phyloP scores from a whole-genome alignment of 164 flowering plant genomes.

The Echeveria elegans region DNA sequence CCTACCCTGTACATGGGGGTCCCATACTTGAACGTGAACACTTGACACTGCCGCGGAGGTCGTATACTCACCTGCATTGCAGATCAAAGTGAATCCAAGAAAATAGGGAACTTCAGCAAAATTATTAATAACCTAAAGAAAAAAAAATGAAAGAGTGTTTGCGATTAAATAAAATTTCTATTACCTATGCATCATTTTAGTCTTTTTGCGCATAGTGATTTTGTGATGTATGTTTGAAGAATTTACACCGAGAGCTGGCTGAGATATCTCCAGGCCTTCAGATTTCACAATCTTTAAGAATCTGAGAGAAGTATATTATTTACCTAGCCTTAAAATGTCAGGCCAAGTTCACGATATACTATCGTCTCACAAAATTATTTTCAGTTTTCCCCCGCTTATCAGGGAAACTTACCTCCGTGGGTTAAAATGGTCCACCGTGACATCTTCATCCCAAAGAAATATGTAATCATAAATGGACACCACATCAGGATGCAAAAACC shows the following conservation, averaged over 20 bases:
- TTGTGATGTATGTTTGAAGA: constrained; percentile 84
- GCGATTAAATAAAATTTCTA: background rate
- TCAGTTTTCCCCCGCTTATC: background rate
- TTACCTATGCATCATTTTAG: constrained; percentile 62
- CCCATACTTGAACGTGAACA: constrained; percentile 64
- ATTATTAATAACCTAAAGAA: background rate
- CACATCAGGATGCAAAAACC: constrained; percentile 87
- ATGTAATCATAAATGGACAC: constrained; percentile 76
- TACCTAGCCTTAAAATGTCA: background rate
- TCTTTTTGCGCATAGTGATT: constrained; percentile 66
- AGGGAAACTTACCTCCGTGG: constrained; percentile 61
- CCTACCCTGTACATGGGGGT: constrained; percentile 94
- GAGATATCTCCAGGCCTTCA: constrained; percentile 83
- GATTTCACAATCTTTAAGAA: constrained; percentile 65
- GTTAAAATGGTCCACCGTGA: constrained; percentile 69
- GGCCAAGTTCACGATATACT: background rate
- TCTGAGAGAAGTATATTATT: constrained; percentile 25
- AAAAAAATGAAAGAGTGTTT: background rate
- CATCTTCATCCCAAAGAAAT: constrained; percentile 98
- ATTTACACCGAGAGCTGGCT: constrained; percentile 88
- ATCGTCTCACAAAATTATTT: background rate
- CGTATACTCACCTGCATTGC: constrained; percentile 69
- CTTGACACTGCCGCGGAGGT: constrained; percentile 52
- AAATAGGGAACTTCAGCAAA: background rate
- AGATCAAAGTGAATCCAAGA: background rate